Base-by-base conservation (phyloP, 1,284 basidiomycete genomes). In the Ustilago xerochloae region DNA sequence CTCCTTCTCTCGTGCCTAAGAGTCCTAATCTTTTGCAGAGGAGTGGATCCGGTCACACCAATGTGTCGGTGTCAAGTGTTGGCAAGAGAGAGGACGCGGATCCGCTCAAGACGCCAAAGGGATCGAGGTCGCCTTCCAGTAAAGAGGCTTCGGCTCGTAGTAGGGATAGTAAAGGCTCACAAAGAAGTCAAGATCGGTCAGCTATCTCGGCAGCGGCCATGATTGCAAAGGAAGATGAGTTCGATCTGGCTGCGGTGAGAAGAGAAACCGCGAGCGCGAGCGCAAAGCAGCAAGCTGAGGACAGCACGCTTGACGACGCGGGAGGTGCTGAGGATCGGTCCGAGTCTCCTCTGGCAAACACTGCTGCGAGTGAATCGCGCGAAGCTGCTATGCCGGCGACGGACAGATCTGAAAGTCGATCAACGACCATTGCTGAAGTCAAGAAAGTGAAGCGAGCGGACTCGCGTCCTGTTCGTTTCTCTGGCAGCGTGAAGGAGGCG, bases 1-100 rank as follows among this genome's bases (percentile, higher is more conserved):
- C 75, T 6, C 71, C 77, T 2, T 73, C 60, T 12, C 22, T 67
- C 35, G 45, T 38, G 2, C 61, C 56, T 2, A 60, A 57, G 50
- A 66, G 58, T 33, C 63, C 68, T 9, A 38, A 38, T 15, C 46
- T 29, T 24, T 39, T 64, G 29, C 41, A 38, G 5, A 47, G 43
- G 4, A 47, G 22, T n/a, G 58, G 61, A 8, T 54, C 73, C 22
- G 60, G 59, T 32, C 16, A 53, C 20, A 32, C 53, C 1, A 33
- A 43, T 24, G 20, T 10, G 16, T 33, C 57, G 13, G 26, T 12
- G 12, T 39, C 26, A 13, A 35, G n/a, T 26, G 43, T 36, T n/a
- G 28, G 9, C 9, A 30, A 6, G 1, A 32, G 26, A 28, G 58
- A 55, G 5, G 46, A 47, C 2, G 41, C 5, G 15, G 51, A 57